Evolutionary conservation across 768 basidiomycete genomes (phyloP).

Genomic region (Flagelloscypha sp.): DNA sequence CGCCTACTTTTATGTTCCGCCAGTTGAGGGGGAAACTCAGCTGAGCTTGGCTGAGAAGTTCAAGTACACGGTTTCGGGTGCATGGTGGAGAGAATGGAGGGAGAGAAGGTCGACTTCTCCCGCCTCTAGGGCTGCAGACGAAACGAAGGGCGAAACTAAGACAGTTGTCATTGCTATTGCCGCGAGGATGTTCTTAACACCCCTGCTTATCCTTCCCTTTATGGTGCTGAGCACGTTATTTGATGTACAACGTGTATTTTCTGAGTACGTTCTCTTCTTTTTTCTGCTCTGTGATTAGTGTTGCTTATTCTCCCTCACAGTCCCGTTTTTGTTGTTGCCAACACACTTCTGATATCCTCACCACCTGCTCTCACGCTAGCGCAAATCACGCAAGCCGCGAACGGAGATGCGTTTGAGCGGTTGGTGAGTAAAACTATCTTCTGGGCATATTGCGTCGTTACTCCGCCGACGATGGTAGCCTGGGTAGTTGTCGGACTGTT

Average conservation of each 20-base stretch:
- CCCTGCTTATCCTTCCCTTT: slow-evolving; percentile 68
- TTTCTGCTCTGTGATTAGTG: slow-evolving; percentile 1
- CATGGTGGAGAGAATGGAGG: slow-evolving; percentile 8
- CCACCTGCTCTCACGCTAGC: slow-evolving; percentile 60
- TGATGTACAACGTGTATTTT: slow-evolving; percentile 55
- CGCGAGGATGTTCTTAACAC: slow-evolving; percentile 82
- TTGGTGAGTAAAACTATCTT: slow-evolving; percentile 88
- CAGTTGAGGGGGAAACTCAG: slow-evolving; percentile 18
- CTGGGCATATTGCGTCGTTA: slow-evolving; percentile 85
- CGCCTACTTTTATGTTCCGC: slow-evolving; percentile 72
- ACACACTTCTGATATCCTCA: slow-evolving; percentile 72
- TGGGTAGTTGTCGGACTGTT: slow-evolving; percentile 71
- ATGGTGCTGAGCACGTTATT: slow-evolving; percentile 55
- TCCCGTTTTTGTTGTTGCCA: slow-evolving; percentile 82
- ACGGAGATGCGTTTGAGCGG: slow-evolving; percentile 83
- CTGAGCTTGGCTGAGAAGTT: slow-evolving; percentile 38
- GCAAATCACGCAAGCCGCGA: slow-evolving; percentile 70
- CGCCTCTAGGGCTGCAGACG: slow-evolving; percentile 7
- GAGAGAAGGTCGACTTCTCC: slow-evolving; percentile 6
- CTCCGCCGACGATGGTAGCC: slow-evolving; percentile 73
- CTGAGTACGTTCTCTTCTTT: slow-evolving; percentile 50
- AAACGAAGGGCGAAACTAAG: slow-evolving; percentile 52
- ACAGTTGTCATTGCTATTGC: slow-evolving; percentile 81
- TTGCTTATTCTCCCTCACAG: slow-evolving; percentile 27
- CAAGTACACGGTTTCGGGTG: slow-evolving; percentile 19